phyloP scores from a whole-genome alignment of 1,284 basidiomycete genomes.

The Fomitiporia mediterranea region DNA sequence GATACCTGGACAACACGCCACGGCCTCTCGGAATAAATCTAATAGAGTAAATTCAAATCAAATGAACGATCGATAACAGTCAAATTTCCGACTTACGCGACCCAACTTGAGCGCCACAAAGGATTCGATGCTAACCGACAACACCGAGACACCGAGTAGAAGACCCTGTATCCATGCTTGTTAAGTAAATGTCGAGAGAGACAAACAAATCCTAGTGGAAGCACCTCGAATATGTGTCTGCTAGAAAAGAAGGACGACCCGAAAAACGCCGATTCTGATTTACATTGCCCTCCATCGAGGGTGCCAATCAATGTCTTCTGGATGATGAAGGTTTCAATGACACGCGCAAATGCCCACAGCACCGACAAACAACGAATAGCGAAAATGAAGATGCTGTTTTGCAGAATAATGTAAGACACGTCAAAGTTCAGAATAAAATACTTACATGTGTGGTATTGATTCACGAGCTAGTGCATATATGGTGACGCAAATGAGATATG shows the following conservation, averaged over 20 bases:
- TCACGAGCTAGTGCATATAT: conserved; percentile 16
- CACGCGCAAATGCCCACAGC: conserved; percentile 13
- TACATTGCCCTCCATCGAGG: conserved; percentile 9
- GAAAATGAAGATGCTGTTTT: conserved; percentile 11
- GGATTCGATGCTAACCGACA: conserved; percentile 3
- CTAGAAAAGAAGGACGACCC: conserved; percentile 15
- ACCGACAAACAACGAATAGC: conserved; percentile 13
- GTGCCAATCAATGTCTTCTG: conserved; percentile 1
- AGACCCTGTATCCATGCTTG: not conserved
- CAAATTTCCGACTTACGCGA: conserved; percentile 3
- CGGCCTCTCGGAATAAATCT: conserved; percentile 21
- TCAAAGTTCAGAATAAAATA: not conserved
- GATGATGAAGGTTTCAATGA: conserved; percentile 7
- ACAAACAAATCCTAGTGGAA: not conserved
- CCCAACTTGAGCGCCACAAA: conserved; percentile 9
- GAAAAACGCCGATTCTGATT: conserved; percentile 4
- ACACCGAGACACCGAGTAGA: conserved; percentile 7
- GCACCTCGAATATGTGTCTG: conserved; percentile 19
- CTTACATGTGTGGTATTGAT: conserved; percentile 21
- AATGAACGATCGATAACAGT: not conserved
- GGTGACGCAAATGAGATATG: conserved; percentile 11
- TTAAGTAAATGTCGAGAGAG: not conserved
- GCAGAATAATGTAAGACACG: not conserved
- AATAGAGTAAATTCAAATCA: not conserved
- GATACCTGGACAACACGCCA: conserved; percentile 23